Evolutionary conservation across 1,284 basidiomycete genomes (phyloP), one percentile per base, ranked within the genome.

Genomic region (Boletellus sp.): DNA sequence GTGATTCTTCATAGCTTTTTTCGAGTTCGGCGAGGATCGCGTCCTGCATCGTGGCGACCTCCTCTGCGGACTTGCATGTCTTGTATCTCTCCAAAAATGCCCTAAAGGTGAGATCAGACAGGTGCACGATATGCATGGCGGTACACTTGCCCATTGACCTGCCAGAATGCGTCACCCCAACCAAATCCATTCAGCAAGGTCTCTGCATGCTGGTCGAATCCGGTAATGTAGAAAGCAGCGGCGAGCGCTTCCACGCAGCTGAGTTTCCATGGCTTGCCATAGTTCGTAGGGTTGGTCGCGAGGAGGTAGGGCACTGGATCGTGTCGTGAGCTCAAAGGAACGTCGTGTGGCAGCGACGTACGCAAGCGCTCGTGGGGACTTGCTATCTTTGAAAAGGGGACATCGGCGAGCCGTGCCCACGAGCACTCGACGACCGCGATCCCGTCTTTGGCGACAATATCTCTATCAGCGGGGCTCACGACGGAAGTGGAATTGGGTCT

Each of bases 371-470:
- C 96, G 62, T 97, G 82, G 0, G 94, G 93, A 58, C 91, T 92
- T 19, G 91, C 83, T 62, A 98, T 96, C 71, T 97, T 97, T 49
- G 81, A 77, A 67, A 97, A 99, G 0, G 96, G 96, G 3, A 98
- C 86, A 58, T 98, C 95, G 49, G 94, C 91, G 8, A 98, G 73
- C 19, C 94, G 79, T 2, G 96, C 96, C 96, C 96, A 99, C 5
- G 92, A 95, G 69, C 94, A 97, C 67, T 99, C 96, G 2, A 99
- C 93, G 8, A 99, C 96, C 0, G 96, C 96, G 1, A 98, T 73
- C 0, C 96, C 96, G 38, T 77, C 76, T 53, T 82, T 78, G 4
- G 80, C 75, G 13, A 98, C 74, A 47, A 95, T 83, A n/a, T 89
- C 85, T 16, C 83, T 81, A 66, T 99, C 96, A 1, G 86, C 81